Evolutionary conservation across 2,329 filamentous ascomycete species (phyloP), one percentile per base, ranked within the genome.

Genomic region (Penicillium palitans): DNA sequence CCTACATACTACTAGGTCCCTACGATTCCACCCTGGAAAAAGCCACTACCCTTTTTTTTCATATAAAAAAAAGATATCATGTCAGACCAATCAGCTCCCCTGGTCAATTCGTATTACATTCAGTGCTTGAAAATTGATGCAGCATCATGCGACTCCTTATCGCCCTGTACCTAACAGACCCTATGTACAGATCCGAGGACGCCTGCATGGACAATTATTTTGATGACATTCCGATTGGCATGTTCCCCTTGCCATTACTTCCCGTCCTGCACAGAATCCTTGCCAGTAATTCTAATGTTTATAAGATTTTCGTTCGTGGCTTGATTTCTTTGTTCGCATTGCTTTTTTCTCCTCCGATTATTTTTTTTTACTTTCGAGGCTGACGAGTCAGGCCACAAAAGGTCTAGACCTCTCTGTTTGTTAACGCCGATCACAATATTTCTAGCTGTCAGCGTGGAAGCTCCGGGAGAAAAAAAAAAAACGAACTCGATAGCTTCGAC

Each of bases 401-500:
- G 45, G 33, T 19, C 41, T 52, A 58, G 52, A 35, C 48, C 57
- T 40, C 44, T 39, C 29, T n/a, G 49, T 53, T 57, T 49, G 21
- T 40, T 37, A 35, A 39, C 39, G 57, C 24, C 52, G 57, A 59
- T 51, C 52, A 29, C 13, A 10, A 8, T 31, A 25, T 31, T 24
- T 48, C 46, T 35, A 31, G n/a, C 21, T 59, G 59, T 51, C 61
- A 61, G 52, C 40, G 51, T 15, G 54, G 61, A 61, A 63, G 59
- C 63, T 62, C 58, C 51, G 25, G n/a, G n/a, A 12, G n/a, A 3
- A 0, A 13, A 31, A 19, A 31, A 19, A 24, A 40, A 42, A 39
- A 52, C 25, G 51, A 44, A 61, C 8, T 60, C 25, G 60, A 67
- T 57, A 60, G 61, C 63, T 63, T 61, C 49, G 57, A 59, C 42